Evolutionary conservation across 2,329 filamentous ascomycete genomes (phyloP).

Genomic region (Colletotrichum cordylinicola): DNA sequence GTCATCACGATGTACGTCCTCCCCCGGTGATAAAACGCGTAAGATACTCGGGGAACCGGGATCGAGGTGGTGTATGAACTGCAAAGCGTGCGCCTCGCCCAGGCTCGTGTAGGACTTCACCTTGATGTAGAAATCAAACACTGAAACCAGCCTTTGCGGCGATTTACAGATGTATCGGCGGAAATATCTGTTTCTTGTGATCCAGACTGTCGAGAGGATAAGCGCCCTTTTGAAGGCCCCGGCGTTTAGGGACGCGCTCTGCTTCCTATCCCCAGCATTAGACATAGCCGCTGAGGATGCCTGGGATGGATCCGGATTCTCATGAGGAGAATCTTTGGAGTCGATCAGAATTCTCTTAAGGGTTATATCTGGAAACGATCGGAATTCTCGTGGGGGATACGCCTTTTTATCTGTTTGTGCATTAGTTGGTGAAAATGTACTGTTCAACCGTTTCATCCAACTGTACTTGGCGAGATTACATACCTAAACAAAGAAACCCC

Average conservation of each 20-base stretch:
- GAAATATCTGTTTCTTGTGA: background rate
- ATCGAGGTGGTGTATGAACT: constrained; percentile 46
- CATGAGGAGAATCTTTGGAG: background rate
- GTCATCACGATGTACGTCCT: constrained; percentile 49
- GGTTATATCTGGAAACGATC: no score
- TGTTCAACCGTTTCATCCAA: no score
- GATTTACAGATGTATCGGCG: background rate
- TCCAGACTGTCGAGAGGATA: background rate
- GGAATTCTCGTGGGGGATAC: no score
- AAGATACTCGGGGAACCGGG: constrained; percentile 49
- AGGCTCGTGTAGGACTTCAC: constrained; percentile 33
- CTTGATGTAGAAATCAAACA: constrained; percentile 33
- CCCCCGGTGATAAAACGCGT: constrained; percentile 40
- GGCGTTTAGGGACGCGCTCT: background rate
- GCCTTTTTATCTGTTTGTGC: no score
- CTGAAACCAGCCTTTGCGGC: background rate
- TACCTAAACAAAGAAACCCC: no score
- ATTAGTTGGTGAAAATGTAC: no score
- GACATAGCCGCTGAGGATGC: background rate
- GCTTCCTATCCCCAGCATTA: background rate
- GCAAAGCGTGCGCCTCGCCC: constrained; percentile 44
- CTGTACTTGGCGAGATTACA: no score
- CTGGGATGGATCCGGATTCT: background rate
- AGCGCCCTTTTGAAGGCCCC: background rate
- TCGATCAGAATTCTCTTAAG: no score